A percentile compares a stretch with the other conserved stretches of the same genome.
Evolutionary conservation across 192 early-diverging fungal species (phyloP).

Genomic region (Gonapodya sp.): DNA sequence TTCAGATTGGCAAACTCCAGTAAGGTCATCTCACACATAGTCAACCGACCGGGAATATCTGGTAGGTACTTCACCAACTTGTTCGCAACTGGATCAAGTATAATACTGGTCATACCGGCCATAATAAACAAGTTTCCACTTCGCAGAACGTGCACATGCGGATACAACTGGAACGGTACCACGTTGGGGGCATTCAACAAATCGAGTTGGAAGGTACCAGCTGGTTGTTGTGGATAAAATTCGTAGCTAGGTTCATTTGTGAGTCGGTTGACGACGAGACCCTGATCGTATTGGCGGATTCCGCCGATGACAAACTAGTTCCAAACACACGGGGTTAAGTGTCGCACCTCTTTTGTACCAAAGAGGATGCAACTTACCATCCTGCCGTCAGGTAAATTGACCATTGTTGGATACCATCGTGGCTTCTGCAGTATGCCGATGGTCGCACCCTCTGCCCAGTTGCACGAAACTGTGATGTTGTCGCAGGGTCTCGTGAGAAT

Average conservation of each 20-base stretch:
- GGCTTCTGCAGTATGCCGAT: not conserved
- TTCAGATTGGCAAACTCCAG: not conserved
- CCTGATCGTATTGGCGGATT: not conserved
- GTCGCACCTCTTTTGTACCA: too few relatives aligned
- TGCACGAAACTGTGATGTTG: not conserved
- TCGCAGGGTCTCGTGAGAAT: not conserved
- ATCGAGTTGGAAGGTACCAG: not conserved
- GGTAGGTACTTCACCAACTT: not conserved
- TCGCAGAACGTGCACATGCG: not conserved
- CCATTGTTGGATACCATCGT: not conserved
- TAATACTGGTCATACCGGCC: not conserved
- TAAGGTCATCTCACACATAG: not conserved
- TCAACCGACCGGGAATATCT: not conserved
- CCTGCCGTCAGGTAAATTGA: not conserved
- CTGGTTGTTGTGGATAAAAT: not conserved
- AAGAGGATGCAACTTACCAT: not conserved
- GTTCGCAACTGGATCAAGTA: not conserved
- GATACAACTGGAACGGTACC: not conserved
- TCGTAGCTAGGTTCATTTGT: not conserved
- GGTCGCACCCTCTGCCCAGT: not conserved
- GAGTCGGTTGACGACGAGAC: not conserved
- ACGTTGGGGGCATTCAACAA: not conserved
- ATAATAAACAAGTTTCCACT: not conserved
- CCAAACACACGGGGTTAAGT: too few relatives aligned
- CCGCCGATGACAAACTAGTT: not conserved